Base-by-base conservation (phyloP, 2,329 filamentous ascomycete species). In the Penicillium sumatraense region DNA sequence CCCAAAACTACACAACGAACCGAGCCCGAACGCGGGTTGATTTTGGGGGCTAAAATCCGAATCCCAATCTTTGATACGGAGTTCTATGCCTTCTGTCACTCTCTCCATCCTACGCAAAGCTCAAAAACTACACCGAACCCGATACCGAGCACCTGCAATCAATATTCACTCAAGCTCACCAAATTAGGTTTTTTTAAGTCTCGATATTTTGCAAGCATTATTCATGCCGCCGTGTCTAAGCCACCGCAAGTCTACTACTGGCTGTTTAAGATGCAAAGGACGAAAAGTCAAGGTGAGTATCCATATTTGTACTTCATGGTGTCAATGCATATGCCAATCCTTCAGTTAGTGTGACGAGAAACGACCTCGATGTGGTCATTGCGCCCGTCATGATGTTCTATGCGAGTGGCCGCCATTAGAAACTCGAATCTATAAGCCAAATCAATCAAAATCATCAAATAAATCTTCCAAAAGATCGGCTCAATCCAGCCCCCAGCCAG, bases 271-370 rank as follows among this genome's bases (percentile, higher is more conserved):
- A 21, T 63, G 60, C 48, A 63, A 63, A 52, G 33, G 51, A 20
- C 52, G 60, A 23, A 63, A 63, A 13, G 60, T 63, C 33, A 63
- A 63, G 56, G 60, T 61, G 46, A 52, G 52, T 1, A 42, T 21
- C 2, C 24, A 41, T 7, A 11, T 31, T n/a, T 13, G 24, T 26
- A 3, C 13, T 6, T 27, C 9, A 7, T n/a, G n/a, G n/a, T n/a
- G 14, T 13, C n/a, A 11, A 44, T 27, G 10, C 16, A 24, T 14
- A 48, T 36, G 18, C 51, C 49, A 47, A 61, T 35, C 14, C 7
- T 20, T 21, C 5, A 24, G 6, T n/a, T 31, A 62, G 58, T 63
- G 60, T 26, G 58, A 63, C 46, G 60, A 63, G 31, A 53, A 49
- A 8, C 49, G 52, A 9, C 60, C 60, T 14, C 29, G 23, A 45